A percentile compares a stretch with the other conserved stretches of the same genome.
phyloP scores from a whole-genome alignment of 352 stramenopile species.

The Phytophthora fragariae region DNA sequence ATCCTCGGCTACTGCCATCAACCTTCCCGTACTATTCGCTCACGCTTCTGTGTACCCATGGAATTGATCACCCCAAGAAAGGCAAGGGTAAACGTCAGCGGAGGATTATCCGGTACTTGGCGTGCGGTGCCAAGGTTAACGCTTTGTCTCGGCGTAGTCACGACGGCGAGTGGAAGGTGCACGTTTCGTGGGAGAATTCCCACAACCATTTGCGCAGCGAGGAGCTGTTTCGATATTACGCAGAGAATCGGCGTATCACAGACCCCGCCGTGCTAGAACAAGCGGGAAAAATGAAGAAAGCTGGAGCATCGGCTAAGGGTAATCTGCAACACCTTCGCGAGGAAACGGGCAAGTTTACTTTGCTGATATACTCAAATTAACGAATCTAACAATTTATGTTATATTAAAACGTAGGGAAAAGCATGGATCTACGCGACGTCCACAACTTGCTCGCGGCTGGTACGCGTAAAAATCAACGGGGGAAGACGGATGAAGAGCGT shows the following conservation, averaged over 20 bases:
- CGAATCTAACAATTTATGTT: not conserved
- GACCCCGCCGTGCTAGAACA: not conserved
- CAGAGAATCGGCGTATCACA: not conserved
- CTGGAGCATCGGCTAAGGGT: constrained; percentile 9
- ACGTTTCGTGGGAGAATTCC: not conserved
- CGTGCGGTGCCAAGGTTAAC: constrained; percentile 7
- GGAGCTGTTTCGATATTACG: not conserved
- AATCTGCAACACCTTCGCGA: too few species aligned
- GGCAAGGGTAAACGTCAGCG: constrained; percentile 6
- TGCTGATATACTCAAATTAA: not conserved
- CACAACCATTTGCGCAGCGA: constrained; percentile 5
- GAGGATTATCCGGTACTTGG: constrained; percentile 8
- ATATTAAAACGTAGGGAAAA: constrained; percentile 9
- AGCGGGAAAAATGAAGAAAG: constrained; percentile 3
- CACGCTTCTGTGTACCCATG: constrained; percentile 8
- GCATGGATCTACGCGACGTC: constrained; percentile 13
- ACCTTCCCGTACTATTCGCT: constrained; percentile 6
- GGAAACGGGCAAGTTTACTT: not conserved
- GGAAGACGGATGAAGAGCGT: constrained; percentile 10
- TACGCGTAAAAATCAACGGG: not conserved
- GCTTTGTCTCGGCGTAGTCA: not conserved
- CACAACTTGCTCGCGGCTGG: constrained; percentile 9
- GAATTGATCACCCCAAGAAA: constrained; percentile 15
- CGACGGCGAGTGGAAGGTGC: not conserved
- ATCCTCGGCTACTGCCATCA: too few species aligned